These are phyloP conservation scores for Sporothrix dimorphospora DNA, from an alignment of 2,329 filamentous ascomycete genomes.

Conservation along the genomic window DNA sequence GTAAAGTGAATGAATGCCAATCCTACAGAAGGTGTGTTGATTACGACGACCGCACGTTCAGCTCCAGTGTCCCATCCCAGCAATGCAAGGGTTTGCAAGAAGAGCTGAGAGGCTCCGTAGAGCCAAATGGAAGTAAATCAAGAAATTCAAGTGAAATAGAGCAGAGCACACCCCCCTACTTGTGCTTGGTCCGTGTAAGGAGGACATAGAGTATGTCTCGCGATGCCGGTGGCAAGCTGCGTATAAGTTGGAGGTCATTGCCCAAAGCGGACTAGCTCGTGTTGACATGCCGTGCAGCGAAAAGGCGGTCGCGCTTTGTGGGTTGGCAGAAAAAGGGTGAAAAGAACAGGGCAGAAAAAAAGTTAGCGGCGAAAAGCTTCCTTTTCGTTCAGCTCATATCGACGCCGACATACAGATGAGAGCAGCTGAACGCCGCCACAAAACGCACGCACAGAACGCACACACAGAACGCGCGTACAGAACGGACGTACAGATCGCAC, in stretches of 20 bases:
- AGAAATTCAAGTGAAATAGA: too few species aligned
- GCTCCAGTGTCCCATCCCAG: not conserved
- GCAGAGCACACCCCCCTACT: too few species aligned
- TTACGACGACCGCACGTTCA: not conserved
- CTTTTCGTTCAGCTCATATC: constrained; percentile 4
- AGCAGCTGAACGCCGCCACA: constrained; percentile 4
- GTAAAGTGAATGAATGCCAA: not conserved
- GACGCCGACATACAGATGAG: not conserved
- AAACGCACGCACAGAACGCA: not conserved
- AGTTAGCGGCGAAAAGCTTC: constrained; percentile 19
- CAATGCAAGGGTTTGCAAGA: not conserved
- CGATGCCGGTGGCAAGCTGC: not conserved
- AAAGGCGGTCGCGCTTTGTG: constrained; percentile 17
- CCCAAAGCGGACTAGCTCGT: not conserved
- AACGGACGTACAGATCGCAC: not conserved
- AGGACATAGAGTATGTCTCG: too few species aligned
- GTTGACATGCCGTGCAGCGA: not conserved
- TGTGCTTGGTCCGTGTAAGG: not conserved
- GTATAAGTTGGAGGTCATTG: constrained; percentile 10
- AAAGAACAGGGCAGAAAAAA: not conserved
- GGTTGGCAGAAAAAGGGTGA: not conserved
- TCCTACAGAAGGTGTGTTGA: not conserved
- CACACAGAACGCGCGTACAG: too few species aligned
- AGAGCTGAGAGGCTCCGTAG: not conserved
- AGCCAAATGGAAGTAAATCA: not conserved